phyloP scores from a whole-genome alignment of 2,329 filamentous ascomycete genomes.

The Fusarium beomiforme region DNA sequence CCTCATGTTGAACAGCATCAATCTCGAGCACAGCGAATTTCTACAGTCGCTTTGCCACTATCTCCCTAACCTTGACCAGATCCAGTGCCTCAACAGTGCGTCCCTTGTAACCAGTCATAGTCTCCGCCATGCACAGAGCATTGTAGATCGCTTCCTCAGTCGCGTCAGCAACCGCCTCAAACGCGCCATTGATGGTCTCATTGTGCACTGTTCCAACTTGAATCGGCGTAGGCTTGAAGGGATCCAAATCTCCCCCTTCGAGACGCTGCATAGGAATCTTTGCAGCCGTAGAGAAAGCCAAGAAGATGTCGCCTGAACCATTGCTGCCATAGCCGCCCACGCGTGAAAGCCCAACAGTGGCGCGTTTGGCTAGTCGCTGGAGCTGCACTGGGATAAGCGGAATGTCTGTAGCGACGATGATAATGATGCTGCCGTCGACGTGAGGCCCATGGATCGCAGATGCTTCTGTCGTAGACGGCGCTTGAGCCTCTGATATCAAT shows the following conservation, averaged over 20 bases:
- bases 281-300: slow-evolving; percentile 72
- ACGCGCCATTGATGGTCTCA: slow-evolving; percentile 67
- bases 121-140: slow-evolving; percentile 68
- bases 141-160: slow-evolving; percentile 75
- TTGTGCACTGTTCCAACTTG: slow-evolving; percentile 57
- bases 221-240: slow-evolving; percentile 47
- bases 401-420: slow-evolving; percentile 48
- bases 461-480: slow-evolving; percentile 43
- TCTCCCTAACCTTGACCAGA: slow-evolving; percentile 56
- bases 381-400: slow-evolving; percentile 47
- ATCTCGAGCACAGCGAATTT: accelerated
- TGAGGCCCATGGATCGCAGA: slow-evolving; percentile 40
- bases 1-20: neutral
- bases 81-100: slow-evolving; percentile 61
- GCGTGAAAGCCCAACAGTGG: slow-evolving; percentile 68
- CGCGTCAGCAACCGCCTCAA: slow-evolving; percentile 70
- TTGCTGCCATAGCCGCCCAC: slow-evolving; percentile 71
- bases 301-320: slow-evolving; percentile 72
- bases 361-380: slow-evolving; percentile 65
- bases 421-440: slow-evolving; percentile 50
- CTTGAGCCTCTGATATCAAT: slow-evolving; percentile 45
- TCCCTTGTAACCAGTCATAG: slow-evolving; percentile 63
- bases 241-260: slow-evolving; percentile 48
- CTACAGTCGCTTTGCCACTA: slow-evolving; percentile 50
- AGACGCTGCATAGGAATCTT: slow-evolving; percentile 52